Evolutionary conservation across 2,329 filamentous ascomycete genomes (phyloP).

Genomic region (Pestalotiopsis sp.): DNA sequence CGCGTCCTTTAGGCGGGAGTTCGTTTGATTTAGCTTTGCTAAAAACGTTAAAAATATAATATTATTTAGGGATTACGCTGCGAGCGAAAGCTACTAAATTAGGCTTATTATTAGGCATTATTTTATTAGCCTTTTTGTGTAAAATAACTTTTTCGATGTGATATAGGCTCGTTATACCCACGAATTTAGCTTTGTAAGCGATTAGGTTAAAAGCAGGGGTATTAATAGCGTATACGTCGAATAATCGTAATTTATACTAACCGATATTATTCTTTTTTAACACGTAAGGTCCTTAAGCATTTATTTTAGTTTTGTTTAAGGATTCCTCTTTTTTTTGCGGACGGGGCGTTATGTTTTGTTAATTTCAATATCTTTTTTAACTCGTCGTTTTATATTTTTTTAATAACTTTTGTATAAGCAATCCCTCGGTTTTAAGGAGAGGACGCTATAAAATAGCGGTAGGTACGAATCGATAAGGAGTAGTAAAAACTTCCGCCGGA

Average conservation of each 20-base stretch:
- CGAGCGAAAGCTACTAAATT: background rate
- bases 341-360: background rate
- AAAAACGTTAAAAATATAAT: background rate
- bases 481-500: too few relatives aligned
- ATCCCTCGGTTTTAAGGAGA: background rate
- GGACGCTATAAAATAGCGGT: too few relatives aligned
- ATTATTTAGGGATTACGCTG: background rate
- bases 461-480: too few relatives aligned
- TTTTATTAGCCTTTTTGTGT: background rate
- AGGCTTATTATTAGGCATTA: background rate
- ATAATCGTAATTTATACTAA: background rate
- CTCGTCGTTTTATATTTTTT: background rate
- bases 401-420: background rate
- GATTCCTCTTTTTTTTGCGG: background rate
- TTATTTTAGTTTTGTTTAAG: background rate
- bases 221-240: background rate
- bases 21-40: background rate
- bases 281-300: background rate
- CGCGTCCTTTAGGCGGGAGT: background rate
- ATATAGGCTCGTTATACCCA: background rate
- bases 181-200: background rate
- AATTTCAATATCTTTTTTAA: background rate
- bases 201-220: background rate
- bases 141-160: background rate
- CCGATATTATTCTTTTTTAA: background rate